Conservation (phyloP, 345 rosid genomes). For the Bruguiera parviflora region DNA sequence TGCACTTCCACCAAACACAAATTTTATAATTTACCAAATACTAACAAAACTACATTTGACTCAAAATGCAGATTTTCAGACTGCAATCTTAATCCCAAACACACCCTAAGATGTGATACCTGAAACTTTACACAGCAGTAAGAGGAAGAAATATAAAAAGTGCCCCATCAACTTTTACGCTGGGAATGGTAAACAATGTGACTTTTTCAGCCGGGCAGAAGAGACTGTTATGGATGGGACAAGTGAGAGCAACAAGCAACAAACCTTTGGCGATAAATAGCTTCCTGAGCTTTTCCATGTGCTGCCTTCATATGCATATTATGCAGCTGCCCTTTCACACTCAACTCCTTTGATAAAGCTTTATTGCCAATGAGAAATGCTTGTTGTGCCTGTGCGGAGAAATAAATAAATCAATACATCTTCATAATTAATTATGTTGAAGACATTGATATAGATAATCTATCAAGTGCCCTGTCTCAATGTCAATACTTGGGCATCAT, state of each 20-base stretch:
- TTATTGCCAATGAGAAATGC: conserved; percentile 89
- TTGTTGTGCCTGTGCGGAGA: conserved; percentile 67
- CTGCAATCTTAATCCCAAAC: too few relatives aligned
- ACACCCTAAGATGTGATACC: background rate
- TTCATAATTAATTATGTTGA: background rate
- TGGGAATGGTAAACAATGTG: background rate
- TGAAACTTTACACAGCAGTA: background rate
- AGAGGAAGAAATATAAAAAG: background rate
- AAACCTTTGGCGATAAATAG: conserved; percentile 92
- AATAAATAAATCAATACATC: conserved; percentile 5
- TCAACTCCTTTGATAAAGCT: conserved; percentile 88
- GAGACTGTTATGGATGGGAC: conserved; percentile 2
- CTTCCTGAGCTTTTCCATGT: conserved; percentile 94
- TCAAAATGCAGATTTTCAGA: too few relatives aligned
- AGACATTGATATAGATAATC: too few relatives aligned
- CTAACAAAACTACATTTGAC: too few relatives aligned
- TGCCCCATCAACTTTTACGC: background rate
- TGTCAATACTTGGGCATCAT: background rate
- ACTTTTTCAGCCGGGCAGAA: background rate
- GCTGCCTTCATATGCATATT: conserved; percentile 94
- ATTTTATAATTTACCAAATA: too few relatives aligned
- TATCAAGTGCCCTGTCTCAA: too few relatives aligned
- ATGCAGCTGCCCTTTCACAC: conserved; percentile 87
- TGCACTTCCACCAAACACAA: too few relatives aligned
- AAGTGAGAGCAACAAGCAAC: conserved; percentile 23